These are phyloP conservation scores for Pseudopyrenochaeta lycopersici DNA, from an alignment of 2,329 filamentous ascomycete species.

Conservation along the genomic window DNA sequence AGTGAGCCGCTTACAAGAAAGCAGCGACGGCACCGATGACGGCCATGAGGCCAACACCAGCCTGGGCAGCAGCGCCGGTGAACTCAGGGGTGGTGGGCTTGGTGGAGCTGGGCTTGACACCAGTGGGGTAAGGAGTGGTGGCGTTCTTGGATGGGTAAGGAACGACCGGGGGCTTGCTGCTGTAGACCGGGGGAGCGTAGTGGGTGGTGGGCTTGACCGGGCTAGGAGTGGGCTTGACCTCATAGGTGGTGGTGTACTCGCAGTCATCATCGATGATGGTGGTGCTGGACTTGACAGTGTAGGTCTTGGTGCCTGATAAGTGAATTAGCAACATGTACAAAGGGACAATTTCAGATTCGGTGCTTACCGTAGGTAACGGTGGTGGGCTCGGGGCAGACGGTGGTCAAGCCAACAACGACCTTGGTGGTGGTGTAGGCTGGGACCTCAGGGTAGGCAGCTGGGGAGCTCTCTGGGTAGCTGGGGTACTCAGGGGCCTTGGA, in stretches of 20 bases:
- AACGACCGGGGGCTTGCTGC: constrained; percentile 11
- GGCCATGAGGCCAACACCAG: constrained; percentile 62
- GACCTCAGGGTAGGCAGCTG: background rate
- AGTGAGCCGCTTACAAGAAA: constrained; percentile 47
- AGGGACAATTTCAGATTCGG: no score
- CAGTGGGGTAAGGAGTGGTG: constrained; percentile 30
- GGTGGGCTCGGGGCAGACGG: constrained; percentile 34
- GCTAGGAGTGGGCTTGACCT: constrained; percentile 22
- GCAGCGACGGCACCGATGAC: constrained; percentile 59
- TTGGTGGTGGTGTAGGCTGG: constrained; percentile 40
- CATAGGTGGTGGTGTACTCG: constrained; percentile 30
- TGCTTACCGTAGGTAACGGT: constrained; percentile 33
- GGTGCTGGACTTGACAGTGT: constrained; percentile 44
- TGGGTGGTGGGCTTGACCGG: constrained; percentile 25
- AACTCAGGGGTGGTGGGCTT: constrained; percentile 45
- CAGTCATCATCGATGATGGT: constrained; percentile 40
- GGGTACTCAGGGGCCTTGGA: background rate
- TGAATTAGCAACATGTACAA: no score
- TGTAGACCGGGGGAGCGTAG: constrained; percentile 10
- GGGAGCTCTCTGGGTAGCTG: background rate
- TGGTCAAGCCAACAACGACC: constrained; percentile 31
- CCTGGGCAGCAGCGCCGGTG: constrained; percentile 63
- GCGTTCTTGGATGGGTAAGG: constrained; percentile 33
- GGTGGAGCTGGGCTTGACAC: constrained; percentile 39
- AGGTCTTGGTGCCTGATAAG: constrained; percentile 30